Evolutionary conservation across 768 basidiomycete genomes (phyloP).

Genomic region (Suillus paluster): DNA sequence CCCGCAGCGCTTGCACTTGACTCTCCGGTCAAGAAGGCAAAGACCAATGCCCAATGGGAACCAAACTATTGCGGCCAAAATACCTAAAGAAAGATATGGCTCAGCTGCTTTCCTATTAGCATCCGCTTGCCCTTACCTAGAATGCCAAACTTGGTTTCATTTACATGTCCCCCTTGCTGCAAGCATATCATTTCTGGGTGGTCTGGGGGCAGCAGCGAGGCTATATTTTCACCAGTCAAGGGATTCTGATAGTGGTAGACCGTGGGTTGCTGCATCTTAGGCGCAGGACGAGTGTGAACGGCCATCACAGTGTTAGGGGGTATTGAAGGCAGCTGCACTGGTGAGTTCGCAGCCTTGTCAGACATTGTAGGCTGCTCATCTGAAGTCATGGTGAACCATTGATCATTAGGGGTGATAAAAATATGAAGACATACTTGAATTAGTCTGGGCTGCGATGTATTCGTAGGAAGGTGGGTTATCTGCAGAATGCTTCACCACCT

Average conservation of each 20-base stretch:
- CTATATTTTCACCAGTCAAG: constrained; percentile 55
- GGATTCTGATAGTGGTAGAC: constrained; percentile 77
- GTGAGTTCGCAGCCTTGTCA: constrained; percentile 19
- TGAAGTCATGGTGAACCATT: constrained; percentile 10
- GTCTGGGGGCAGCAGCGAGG: constrained; percentile 71
- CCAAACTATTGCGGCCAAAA: constrained; percentile 85
- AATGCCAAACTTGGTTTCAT: constrained; percentile 66
- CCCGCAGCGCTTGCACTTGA: constrained; percentile 63
- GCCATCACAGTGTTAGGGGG: constrained; percentile 17
- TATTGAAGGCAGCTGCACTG: constrained; percentile 14
- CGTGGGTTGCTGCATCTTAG: constrained; percentile 45
- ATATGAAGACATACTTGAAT: constrained; percentile 29
- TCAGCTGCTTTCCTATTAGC: background rate
- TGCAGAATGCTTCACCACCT: constrained; percentile 8
- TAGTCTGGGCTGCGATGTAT: constrained; percentile 31
- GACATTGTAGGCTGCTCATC: constrained; percentile 12
- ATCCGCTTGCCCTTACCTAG: constrained; percentile 52
- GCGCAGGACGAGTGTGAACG: constrained; percentile 26
- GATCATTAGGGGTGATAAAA: background rate
- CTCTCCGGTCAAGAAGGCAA: constrained; percentile 75
- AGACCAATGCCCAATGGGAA: constrained; percentile 83
- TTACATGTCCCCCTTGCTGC: constrained; percentile 73
- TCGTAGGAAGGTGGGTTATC: constrained; percentile 59
- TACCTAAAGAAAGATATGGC: constrained; percentile 46
- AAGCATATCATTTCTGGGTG: constrained; percentile 87